Evolutionary conservation across 345 rosid genomes (phyloP).

Genomic region (Psidium friedrichsthalianum): DNA sequence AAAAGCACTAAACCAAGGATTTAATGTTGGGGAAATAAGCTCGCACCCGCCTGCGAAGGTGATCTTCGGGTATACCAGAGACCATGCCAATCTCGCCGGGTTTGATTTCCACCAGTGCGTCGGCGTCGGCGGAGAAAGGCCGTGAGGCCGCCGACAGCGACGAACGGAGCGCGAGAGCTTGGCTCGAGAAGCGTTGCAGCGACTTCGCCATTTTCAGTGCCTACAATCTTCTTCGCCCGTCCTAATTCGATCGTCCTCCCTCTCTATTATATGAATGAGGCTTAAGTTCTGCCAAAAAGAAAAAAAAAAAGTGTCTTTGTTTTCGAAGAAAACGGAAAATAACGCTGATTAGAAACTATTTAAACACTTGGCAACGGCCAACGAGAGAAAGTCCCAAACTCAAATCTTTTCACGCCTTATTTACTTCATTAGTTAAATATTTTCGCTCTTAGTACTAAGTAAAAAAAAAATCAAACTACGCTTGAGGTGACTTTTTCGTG

Average conservation of each 20-base stretch:
- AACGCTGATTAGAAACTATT: not conserved
- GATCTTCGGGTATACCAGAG: conserved; percentile 90
- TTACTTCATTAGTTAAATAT: no score
- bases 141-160: conserved; percentile 21
- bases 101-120: conserved; percentile 63
- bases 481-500: no score
- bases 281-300: not conserved
- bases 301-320: no score
- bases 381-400: no score
- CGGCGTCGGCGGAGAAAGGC: conserved; percentile 47
- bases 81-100: conserved; percentile 82
- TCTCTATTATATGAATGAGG: not conserved
- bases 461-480: no score
- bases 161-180: conserved; percentile 18
- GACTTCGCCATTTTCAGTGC: conserved; percentile 34
- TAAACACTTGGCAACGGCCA: no score
- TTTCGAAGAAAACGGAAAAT: not conserved
- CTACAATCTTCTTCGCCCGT: not conserved
- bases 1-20: not conserved
- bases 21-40: not conserved
- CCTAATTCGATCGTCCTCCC: not conserved
- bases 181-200: conserved; percentile 31
- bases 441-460: no score
- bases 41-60: conserved; percentile 54
- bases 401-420: no score